Percentiles rank a stretch among this genome's conserved stretches.
These are phyloP conservation scores for Hyaloperonospora arabidopsidis DNA, from an alignment of 352 stramenopile species.

Conservation along the genomic window DNA sequence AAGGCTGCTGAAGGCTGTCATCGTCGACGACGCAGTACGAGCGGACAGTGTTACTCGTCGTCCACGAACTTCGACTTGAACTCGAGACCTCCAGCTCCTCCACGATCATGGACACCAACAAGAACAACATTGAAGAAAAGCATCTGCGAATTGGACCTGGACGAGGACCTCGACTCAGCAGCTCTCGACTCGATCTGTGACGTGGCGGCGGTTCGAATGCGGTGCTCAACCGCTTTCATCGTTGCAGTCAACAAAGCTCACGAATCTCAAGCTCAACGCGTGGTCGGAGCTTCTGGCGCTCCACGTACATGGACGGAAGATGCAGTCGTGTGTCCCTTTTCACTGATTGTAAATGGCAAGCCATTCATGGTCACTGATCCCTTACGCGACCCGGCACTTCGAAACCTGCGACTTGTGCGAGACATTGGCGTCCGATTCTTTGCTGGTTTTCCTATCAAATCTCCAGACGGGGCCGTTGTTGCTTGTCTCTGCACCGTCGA, in stretches of 20 bases:
- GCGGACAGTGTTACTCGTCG: conserved; percentile 16
- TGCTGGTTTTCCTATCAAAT: conserved; percentile 45
- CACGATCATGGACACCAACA: conserved; percentile 18
- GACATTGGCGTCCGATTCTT: conserved; percentile 43
- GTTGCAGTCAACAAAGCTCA: conserved; percentile 21
- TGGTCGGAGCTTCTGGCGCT: conserved; percentile 33
- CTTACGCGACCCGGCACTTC: conserved; percentile 28
- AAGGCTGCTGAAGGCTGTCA: conserved; percentile 11
- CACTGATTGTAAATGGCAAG: conserved; percentile 21
- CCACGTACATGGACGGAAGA: conserved; percentile 14
- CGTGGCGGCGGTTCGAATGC: conserved; percentile 37
- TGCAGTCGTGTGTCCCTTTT: conserved; percentile 17
- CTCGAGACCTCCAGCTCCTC: conserved; percentile 1
- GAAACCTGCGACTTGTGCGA: conserved; percentile 30
- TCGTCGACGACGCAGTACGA: conserved; percentile 17
- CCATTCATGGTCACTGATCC: conserved; percentile 43
- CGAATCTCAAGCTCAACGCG: conserved; percentile 18
- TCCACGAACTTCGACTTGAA: conserved; percentile 3
- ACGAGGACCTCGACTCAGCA: conserved; percentile 27
- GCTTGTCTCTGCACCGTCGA: conserved; percentile 42
- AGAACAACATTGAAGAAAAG: conserved; percentile 8
- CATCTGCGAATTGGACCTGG: conserved; percentile 19
- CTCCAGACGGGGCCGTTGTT: conserved; percentile 12
- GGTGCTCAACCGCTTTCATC: conserved; percentile 43
- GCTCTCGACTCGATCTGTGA: conserved; percentile 56